phyloP scores from a whole-genome alignment of 73 alveolate species.

The Paramecium primaurelia region DNA sequence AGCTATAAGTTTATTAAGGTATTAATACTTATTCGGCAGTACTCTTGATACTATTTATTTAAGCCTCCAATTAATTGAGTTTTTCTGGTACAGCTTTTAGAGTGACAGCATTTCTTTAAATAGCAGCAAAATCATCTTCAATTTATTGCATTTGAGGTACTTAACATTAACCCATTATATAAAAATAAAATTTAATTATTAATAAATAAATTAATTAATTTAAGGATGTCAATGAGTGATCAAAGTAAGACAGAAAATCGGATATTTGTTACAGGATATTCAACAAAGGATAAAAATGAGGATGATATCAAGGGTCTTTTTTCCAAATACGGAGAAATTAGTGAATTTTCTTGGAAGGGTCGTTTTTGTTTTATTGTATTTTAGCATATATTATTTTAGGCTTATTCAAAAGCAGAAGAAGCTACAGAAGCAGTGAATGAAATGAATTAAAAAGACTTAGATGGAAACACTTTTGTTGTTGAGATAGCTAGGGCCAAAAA shows the following conservation, averaged over 20 bases:
- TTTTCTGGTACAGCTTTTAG: constrained; percentile 6
- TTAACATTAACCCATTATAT: constrained; percentile 1
- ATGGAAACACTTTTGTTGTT: neutral
- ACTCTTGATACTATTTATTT: neutral
- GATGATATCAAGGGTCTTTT: constrained; percentile 18
- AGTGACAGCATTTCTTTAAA: neutral
- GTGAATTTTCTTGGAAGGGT: constrained; percentile 50
- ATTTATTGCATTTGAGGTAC: constrained; percentile 2
- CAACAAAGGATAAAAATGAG: neutral
- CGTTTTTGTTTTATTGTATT: constrained; percentile 40
- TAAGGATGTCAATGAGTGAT: neutral
- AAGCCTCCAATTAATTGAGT: neutral
- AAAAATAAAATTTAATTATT: neutral
- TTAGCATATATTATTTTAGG: neutral
- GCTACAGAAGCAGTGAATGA: constrained; percentile 43
- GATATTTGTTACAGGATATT: constrained; percentile 6
- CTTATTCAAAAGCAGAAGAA: constrained; percentile 26
- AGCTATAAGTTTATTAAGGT: neutral
- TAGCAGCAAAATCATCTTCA: constrained; percentile 12
- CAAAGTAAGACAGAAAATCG: neutral
- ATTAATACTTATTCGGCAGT: neutral
- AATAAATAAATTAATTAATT: neutral
- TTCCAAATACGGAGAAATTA: neutral
- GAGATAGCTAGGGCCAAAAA: constrained; percentile 44
- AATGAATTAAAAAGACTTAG: neutral